Evolutionary conservation across 1,284 basidiomycete genomes (phyloP), one percentile per base, ranked within the genome.

Genomic region (Sanghuangporus sanghuang): DNA sequence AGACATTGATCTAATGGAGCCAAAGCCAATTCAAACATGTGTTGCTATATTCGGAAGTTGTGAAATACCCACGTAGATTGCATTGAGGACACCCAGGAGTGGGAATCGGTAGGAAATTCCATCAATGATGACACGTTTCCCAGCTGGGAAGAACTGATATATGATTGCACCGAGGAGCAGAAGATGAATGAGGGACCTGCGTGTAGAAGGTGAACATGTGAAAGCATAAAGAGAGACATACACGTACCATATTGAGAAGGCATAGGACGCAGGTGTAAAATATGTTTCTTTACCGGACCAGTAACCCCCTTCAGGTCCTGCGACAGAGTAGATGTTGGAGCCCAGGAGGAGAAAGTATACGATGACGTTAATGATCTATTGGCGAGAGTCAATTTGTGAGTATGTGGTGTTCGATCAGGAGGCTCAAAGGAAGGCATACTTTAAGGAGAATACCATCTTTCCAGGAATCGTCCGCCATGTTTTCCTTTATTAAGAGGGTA

Each of bases 91-190:
- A 63, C 84, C 91, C 50, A 97, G 85, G 57, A 96, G 78, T 11
- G 94, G 91, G 76, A 97, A 90, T 59, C 93, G 83, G 94, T 95
- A 97, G 36, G 85, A 83, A 68, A 98, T 85, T 54, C 87, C 91
- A 72, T 96, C 93, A 66, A 96, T 80, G 69, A 97, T 86, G 71
- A 89, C 82, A 49, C 77, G 79, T 75, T 96, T 93, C 46, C 94
- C 95, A n/a, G 71, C 70, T 23, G 86, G 81, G 76, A 86, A 87
- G 83, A 95, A 96, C 73, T 96, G 94, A 84, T 93, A 96, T 77
- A 95, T 82, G 71, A 96, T 79, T 38, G 90, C 92, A 50, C 94
- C 93, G 64, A 97, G 83, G 59, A 97, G 85, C 39, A 97, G 83
- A 23, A 93, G 73, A 76, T 97, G 94, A 71, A 95, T 93, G 67